These are phyloP conservation scores for Cercospora canescens DNA, from an alignment of 2,329 filamentous ascomycete genomes.

Conservation along the genomic window DNA sequence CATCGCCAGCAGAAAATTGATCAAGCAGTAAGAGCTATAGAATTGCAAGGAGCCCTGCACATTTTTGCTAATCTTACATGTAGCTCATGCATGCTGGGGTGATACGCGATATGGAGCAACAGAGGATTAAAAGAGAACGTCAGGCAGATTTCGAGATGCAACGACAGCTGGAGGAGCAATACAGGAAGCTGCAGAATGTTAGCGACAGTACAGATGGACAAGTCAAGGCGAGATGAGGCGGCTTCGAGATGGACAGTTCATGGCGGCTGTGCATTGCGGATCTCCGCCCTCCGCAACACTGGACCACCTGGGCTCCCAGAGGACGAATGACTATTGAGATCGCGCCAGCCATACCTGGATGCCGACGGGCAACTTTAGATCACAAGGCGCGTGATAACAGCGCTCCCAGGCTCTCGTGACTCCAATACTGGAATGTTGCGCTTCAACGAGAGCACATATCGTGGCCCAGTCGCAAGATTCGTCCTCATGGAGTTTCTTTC, in stretches of 20 bases:
- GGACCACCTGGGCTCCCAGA: neutral
- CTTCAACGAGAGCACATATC: neutral
- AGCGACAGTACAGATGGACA: constrained; percentile 47
- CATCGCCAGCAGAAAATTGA: constrained; percentile 87
- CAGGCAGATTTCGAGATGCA: constrained; percentile 96
- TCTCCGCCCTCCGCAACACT: neutral
- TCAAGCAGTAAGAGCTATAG: constrained; percentile 63
- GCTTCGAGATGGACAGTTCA: neutral
- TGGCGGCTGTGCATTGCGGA: neutral
- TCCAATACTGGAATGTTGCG: neutral
- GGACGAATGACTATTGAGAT: neutral
- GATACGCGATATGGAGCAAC: constrained; percentile 90
- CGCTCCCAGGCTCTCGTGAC: neutral
- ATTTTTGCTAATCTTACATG: constrained; percentile 13
- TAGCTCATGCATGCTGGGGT: constrained; percentile 96
- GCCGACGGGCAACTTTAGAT: neutral
- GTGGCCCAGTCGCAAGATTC: neutral
- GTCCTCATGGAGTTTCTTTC: neutral
- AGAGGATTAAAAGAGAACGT: constrained; percentile 84
- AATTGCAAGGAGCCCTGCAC: neutral
- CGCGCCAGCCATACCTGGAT: neutral
- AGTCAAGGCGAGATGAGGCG: constrained; percentile 21
- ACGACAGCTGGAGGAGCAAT: constrained; percentile 79
- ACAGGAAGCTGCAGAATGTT: constrained; percentile 84
- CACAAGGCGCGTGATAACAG: neutral